phyloP scores from a whole-genome alignment of 345 rosid genomes.

The Salix purpurea region DNA sequence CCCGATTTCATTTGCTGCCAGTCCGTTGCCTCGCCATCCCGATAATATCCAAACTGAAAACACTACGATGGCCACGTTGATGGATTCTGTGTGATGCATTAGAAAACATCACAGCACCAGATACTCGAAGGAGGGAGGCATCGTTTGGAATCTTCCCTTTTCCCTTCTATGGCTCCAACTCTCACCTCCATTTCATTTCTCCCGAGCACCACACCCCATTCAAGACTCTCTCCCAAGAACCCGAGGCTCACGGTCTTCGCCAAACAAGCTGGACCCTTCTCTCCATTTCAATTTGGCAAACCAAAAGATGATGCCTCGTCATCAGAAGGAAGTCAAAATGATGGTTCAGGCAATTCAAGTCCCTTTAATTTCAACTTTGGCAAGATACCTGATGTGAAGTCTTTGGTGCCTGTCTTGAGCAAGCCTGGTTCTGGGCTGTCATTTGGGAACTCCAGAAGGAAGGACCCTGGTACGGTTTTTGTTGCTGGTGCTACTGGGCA shows the following conservation, averaged over 20 bases:
- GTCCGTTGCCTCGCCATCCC: constrained; percentile 24
- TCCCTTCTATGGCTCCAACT: constrained; percentile 46
- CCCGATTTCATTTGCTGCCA: constrained; percentile 37
- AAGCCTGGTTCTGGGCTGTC: constrained; percentile 50
- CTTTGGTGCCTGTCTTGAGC: constrained; percentile 52
- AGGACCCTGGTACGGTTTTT: constrained; percentile 77
- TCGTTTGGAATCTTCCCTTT: constrained; percentile 11
- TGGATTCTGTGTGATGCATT: background rate
- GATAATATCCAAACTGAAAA: constrained; percentile 37
- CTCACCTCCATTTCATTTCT: constrained; percentile 69
- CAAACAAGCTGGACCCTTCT: constrained; percentile 45
- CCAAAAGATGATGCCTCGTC: constrained; percentile 28
- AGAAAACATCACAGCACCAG: constrained; percentile 10
- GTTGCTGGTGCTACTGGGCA: constrained; percentile 96
- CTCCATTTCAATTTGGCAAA: constrained; percentile 48
- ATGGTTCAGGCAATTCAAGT: constrained; percentile 33
- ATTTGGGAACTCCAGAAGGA: constrained; percentile 56
- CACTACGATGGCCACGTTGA: constrained; percentile 22
- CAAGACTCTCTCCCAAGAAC: constrained; percentile 32
- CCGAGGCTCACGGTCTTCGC: constrained; percentile 49
- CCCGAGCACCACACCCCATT: constrained; percentile 39
- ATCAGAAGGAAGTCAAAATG: constrained; percentile 25
- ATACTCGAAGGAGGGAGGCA: constrained; percentile 23
- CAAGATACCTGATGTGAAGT: constrained; percentile 52
- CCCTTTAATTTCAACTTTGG: constrained; percentile 65